Percentiles rank a stretch among this genome's conserved stretches.
phyloP scores from a whole-genome alignment of 75 land plant species.

The Pinus albicaulis region DNA sequence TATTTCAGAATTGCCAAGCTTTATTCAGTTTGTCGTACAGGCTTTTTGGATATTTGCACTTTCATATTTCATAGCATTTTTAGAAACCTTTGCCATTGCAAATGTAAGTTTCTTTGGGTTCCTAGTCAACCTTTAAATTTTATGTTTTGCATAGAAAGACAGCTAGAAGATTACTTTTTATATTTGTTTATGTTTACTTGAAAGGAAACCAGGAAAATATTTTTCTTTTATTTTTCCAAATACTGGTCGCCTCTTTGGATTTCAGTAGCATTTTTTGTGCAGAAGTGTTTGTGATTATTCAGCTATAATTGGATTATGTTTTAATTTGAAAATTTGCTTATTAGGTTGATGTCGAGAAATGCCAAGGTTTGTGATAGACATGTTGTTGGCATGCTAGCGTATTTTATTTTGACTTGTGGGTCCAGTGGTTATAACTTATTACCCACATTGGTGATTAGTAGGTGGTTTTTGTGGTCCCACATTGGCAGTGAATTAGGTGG shows the following conservation, averaged over 20 bases:
- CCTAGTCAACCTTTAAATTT: not conserved
- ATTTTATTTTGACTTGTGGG: no score
- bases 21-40: constrained; percentile 37
- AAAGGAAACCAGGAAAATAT: not conserved
- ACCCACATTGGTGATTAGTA: no score
- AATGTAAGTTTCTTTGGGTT: constrained; percentile 54
- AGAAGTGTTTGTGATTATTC: not conserved
- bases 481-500: not conserved
- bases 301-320: not conserved
- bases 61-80: constrained; percentile 79
- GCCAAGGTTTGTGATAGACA: no score
- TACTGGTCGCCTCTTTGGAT: not conserved
- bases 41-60: constrained; percentile 77
- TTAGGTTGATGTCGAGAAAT: no score
- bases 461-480: no score
- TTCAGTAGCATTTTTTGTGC: not conserved
- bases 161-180: not conserved
- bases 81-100: constrained; percentile 89
- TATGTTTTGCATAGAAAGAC: not conserved
- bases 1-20: constrained; percentile 40
- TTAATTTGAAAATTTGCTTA: not conserved
- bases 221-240: not conserved
- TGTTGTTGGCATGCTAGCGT: no score
- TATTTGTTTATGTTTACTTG: not conserved
- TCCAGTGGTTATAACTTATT: no score